Base-by-base conservation (phyloP, 768 basidiomycete species). In the Leucocoprinus sp. region DNA sequence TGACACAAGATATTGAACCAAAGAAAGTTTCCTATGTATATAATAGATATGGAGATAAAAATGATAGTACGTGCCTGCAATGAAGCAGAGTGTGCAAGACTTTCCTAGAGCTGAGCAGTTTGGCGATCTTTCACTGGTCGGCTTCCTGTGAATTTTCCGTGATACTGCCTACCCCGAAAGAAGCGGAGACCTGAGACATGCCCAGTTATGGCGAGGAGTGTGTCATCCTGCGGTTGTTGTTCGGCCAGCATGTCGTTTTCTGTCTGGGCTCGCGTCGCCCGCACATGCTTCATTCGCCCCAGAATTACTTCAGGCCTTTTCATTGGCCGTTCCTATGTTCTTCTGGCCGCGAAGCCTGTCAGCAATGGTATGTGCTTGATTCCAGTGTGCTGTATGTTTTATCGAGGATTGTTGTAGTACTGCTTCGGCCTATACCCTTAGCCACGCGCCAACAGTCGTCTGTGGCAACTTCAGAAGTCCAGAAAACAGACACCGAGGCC, bases 71-170 rank as follows among this genome's bases (percentile, higher is more conserved):
- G n/a, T n/a, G n/a, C n/a, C n/a, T n/a, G n/a, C n/a, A n/a, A n/a
- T n/a, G n/a, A n/a, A n/a, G n/a, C n/a, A n/a, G n/a, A n/a, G n/a
- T n/a, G n/a, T n/a, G n/a, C n/a, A n/a, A n/a, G n/a, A n/a, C n/a
- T n/a, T n/a, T n/a, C n/a, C n/a, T n/a, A n/a, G n/a, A n/a, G n/a
- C n/a, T n/a, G n/a, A n/a, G n/a, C n/a, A n/a, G n/a, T n/a, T n/a
- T n/a, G n/a, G n/a, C n/a, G n/a, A n/a, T n/a, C n/a, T n/a, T n/a
- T n/a, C n/a, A n/a, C n/a, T n/a, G n/a, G n/a, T n/a, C n/a, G n/a
- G n/a, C n/a, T n/a, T n/a, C n/a, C n/a, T n/a, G n/a, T n/a, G n/a
- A 45, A 38, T 51, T 50, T 36, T 58, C 56, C 14, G 52, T 53
- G 15, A 47, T 45, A 31, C n/a, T n/a, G n/a, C n/a, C n/a, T n/a